Base-by-base conservation (phyloP, 169 alveolate species). In the Cystoisospora suis region DNA sequence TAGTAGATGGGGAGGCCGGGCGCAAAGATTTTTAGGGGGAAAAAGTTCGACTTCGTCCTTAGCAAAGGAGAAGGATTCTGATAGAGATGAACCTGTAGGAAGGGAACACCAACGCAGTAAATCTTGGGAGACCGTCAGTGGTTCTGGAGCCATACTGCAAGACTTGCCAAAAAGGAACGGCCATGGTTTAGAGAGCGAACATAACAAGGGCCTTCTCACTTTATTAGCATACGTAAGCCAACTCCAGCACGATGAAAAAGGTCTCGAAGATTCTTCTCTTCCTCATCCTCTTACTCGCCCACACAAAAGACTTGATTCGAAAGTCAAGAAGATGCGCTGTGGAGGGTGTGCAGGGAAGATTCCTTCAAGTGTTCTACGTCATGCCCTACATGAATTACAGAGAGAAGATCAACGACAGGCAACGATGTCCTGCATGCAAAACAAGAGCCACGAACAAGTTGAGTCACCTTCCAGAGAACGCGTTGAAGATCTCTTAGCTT, bases 301-400 rank as follows among this genome's bases (percentile, higher is more conserved):
- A n/a, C n/a, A n/a, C n/a, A n/a, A n/a, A n/a, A n/a, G n/a, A n/a
- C n/a, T n/a, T n/a, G n/a, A n/a, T n/a, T n/a, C n/a, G n/a, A n/a
- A n/a, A n/a, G n/a, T n/a, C 29, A 12, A 53, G 75, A 9, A 61
- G 75, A 5, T 5, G 53, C 83, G 83, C 56, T 72, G 83, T 34
- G 83, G 83, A 1, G 83, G 83, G 58, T 72, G 83, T 56, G 83
- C 42, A 29, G 83, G 58, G 40, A 72, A 72, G 27, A 53, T 72
- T 29, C 83, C 83, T 34, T 34, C 83, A 2, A 72, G 58, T 0
- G 83, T 72, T 17, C 56, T 72, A 53, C 15, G 56, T 12, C 83
- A 36, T 38, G 45, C 83, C 38, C 17, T 72, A 38, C 83, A 72
- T 7, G 83, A 72, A 32, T 56, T 72, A 53, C 47, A 40, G 23